These are phyloP conservation scores for Fusarium papillatum DNA, from an alignment of 2,329 filamentous ascomycete species.

Conservation along the genomic window DNA sequence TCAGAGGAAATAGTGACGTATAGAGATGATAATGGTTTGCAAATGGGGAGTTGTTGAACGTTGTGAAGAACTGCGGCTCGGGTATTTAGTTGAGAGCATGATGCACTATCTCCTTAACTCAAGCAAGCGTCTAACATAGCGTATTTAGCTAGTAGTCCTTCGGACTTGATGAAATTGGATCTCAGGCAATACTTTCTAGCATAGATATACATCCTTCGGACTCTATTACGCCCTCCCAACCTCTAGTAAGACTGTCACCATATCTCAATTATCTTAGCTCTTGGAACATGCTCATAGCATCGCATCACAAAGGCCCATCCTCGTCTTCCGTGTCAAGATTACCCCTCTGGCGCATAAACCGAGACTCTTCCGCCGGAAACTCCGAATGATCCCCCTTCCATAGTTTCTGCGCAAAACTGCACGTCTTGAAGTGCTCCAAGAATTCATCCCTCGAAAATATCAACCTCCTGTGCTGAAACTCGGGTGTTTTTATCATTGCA, in stretches of 20 bases:
- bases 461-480: too few relatives aligned
- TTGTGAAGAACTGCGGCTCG: background rate
- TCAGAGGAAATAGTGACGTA: background rate
- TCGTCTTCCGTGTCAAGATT: too few relatives aligned
- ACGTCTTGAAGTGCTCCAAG: too few relatives aligned
- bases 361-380: too few relatives aligned
- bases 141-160: background rate
- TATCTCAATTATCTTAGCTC: background rate
- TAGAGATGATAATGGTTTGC: fast-evolving
- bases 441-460: too few relatives aligned
- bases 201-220: background rate
- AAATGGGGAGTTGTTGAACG: background rate
- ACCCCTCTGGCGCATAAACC: too few relatives aligned
- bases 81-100: background rate
- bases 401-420: too few relatives aligned
- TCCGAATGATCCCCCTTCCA: too few relatives aligned
- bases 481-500: too few relatives aligned
- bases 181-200: background rate
- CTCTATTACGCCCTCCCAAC: background rate
- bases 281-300: too few relatives aligned
- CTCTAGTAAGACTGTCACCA: background rate
- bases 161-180: background rate
- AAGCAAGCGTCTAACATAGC: background rate
- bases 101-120: background rate
- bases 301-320: too few relatives aligned